Percentiles rank a stretch among this genome's conserved stretches.
phyloP scores from a whole-genome alignment of 1,139 yeast genomes.

The Yamadazyma atmosphaerica region DNA sequence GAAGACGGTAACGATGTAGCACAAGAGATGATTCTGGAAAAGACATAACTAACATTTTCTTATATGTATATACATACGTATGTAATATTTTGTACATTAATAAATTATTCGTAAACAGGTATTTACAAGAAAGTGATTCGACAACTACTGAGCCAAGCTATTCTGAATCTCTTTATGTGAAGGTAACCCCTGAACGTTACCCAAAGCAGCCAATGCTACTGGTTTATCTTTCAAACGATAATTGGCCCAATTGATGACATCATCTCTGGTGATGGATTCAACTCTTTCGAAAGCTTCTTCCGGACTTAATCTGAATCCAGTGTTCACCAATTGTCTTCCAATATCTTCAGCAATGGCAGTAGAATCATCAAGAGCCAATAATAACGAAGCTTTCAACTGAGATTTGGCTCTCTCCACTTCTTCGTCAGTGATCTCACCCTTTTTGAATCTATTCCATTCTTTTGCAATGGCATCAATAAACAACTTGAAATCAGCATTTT shows the following conservation, averaged over 20 bases:
- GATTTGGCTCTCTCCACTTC: constrained; percentile 95
- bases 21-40: constrained; percentile 38
- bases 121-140: constrained; percentile 1
- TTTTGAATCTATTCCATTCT: constrained; percentile 87
- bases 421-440: constrained; percentile 72
- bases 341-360: constrained; percentile 97
- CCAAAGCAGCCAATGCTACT: constrained; percentile 86
- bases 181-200: constrained; percentile 69
- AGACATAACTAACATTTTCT: constrained; percentile 1
- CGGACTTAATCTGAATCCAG: constrained; percentile 88
- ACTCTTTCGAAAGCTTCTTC: constrained; percentile 89
- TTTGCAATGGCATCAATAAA: constrained; percentile 71
- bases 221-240: constrained; percentile 77
- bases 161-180: constrained; percentile 52
- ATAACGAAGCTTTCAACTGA: constrained; percentile 87
- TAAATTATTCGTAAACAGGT: background rate
- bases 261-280: constrained; percentile 73
- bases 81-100: constrained; percentile 4
- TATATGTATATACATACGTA: no score
- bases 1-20: constrained; percentile 48
- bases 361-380: constrained; percentile 88
- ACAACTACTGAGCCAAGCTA: constrained; percentile 27
- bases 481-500: constrained; percentile 61
- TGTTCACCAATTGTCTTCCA: constrained; percentile 94
- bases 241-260: constrained; percentile 87